phyloP scores from a whole-genome alignment of 1,284 basidiomycete genomes.

The Earliella scabrosa region DNA sequence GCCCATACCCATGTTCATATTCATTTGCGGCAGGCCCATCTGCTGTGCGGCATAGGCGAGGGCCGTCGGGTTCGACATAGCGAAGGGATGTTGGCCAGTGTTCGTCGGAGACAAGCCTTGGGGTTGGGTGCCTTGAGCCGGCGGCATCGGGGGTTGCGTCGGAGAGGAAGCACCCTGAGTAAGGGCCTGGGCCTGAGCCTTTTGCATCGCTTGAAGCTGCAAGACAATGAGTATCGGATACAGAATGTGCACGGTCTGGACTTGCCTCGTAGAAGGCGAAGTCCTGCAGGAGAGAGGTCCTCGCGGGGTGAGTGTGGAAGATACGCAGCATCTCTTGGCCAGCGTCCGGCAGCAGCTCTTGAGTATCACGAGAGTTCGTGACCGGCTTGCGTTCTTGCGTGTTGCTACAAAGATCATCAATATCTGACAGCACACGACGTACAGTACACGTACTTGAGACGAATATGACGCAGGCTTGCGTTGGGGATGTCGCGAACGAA shows the following conservation, averaged over 20 bases:
- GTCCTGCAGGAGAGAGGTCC: constrained; percentile 92
- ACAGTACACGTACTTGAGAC: constrained; percentile 64
- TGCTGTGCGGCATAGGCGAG: constrained; percentile 44
- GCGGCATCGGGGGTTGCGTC: constrained; percentile 29
- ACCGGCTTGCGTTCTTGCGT: constrained; percentile 97
- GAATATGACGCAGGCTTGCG: constrained; percentile 81
- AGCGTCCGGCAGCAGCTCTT: constrained; percentile 91
- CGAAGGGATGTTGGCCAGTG: constrained; percentile 49
- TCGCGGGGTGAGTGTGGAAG: constrained; percentile 88
- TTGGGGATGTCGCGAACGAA: constrained; percentile 96
- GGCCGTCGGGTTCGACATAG: constrained; percentile 56
- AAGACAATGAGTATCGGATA: constrained; percentile 6
- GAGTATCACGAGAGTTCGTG: constrained; percentile 91
- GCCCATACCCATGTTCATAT: constrained; percentile 51
- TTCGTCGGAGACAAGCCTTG: constrained; percentile 42
- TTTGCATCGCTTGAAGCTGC: constrained; percentile 81
- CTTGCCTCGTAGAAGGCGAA: constrained; percentile 92
- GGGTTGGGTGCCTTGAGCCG: constrained; percentile 28
- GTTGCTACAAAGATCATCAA: constrained; percentile 62
- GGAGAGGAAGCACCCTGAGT: constrained; percentile 45
- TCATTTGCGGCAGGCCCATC: constrained; percentile 62
- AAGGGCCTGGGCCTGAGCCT: constrained; percentile 40
- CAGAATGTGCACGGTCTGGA: neutral
- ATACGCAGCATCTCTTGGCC: constrained; percentile 95
- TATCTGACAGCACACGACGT: constrained; percentile 1